Evolutionary conservation across 345 rosid species (phyloP).

Genomic region (Salix caprea): DNA sequence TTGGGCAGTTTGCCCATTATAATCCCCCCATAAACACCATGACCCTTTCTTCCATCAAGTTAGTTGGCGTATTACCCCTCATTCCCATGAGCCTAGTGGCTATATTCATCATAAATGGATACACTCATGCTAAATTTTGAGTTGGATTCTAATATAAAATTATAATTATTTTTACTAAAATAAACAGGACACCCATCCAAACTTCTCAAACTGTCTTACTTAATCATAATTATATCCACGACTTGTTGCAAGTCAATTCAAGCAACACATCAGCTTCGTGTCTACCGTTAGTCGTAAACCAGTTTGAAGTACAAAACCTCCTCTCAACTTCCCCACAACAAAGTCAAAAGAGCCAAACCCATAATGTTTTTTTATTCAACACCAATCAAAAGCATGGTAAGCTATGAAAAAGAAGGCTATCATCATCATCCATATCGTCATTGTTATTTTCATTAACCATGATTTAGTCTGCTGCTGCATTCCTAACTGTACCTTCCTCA

Average conservation of each 20-base stretch:
- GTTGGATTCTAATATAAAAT: too few species aligned
- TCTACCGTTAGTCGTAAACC: background rate
- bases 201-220: too few species aligned
- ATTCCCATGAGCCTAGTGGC: too few species aligned
- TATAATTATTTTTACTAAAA: too few species aligned
- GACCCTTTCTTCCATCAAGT: too few species aligned
- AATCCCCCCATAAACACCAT: too few species aligned
- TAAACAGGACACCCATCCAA: too few species aligned
- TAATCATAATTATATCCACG: too few species aligned
- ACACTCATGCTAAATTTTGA: too few species aligned
- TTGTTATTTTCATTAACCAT: background rate
- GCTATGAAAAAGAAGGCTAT: slow-evolving; percentile 4
- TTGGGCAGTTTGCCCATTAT: too few species aligned
- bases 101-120: too few species aligned
- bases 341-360: slow-evolving; percentile 14
- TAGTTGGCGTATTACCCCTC: too few species aligned
- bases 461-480: background rate
- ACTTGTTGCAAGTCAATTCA: background rate
- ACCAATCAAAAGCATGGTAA: background rate
- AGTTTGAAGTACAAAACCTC: background rate
- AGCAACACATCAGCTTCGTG: background rate
- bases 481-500: background rate
- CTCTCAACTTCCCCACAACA: background rate
- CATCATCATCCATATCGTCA: background rate
- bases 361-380: background rate